Conservation (phyloP, 306 rosid genomes). For the Cicer yamashitae region DNA sequence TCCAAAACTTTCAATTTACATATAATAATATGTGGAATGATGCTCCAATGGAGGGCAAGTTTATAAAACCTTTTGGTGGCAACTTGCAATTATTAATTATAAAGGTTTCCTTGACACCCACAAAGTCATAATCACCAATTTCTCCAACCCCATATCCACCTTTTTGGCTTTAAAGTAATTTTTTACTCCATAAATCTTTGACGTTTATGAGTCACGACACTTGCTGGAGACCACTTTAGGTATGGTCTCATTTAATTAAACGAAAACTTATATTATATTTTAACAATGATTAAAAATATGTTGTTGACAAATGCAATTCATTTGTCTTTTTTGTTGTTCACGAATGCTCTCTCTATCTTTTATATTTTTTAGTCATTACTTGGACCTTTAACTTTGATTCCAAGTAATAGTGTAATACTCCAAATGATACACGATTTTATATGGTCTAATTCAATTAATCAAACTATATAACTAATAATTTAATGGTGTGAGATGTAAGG, state of each 20-base stretch:
- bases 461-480: constrained; percentile 18
- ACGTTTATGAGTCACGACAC: not conserved
- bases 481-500: constrained; percentile 1
- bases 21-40: not conserved
- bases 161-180: constrained; percentile 5
- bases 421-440: constrained; percentile 11
- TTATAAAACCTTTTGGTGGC: constrained; percentile 1
- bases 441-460: constrained; percentile 13
- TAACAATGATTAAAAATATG: constrained; percentile 11
- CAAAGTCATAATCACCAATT: not conserved
- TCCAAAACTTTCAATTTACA: not conserved
- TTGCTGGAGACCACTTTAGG: not conserved
- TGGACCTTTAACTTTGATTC: constrained; percentile 38
- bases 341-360: not conserved
- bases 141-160: not conserved
- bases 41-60: not conserved
- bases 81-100: not conserved
- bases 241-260: constrained; percentile 1
- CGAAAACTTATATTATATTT: not conserved
- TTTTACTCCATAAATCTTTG: not conserved
- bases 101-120: not conserved
- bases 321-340: not conserved
- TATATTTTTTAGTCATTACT: constrained; percentile 24
- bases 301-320: constrained; percentile 27
- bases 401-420: not conserved